Evolutionary conservation across 2,329 filamentous ascomycete species (phyloP), one percentile per base, ranked within the genome.

Genomic region (Curvularia verruculosa): DNA sequence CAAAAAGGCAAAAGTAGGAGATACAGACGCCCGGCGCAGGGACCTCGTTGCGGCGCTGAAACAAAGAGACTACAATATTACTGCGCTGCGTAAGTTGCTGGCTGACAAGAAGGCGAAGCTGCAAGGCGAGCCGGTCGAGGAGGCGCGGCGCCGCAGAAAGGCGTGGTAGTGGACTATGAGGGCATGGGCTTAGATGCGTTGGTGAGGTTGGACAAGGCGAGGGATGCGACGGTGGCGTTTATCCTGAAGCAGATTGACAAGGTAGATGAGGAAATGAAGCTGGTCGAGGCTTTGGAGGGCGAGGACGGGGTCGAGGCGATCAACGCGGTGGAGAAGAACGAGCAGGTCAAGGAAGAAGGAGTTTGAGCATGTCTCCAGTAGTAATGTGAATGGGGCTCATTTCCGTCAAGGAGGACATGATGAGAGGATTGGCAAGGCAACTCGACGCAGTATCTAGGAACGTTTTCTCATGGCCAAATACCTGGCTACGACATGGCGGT

Each of bases 171-270:
- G 15, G 75, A 81, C 15, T 85, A 84, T 64, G 63, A 61, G 4
- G 61, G 50, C 18, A 77, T 82, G 78, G 60, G 70, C 1, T 54
- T 81, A 34, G 75, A 78, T 39, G 71, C 74, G 2, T 61, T 83
- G 41, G 68, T 63, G 48, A 75, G 72, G 44, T 63, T 82, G 26
- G 80, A 82, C 45, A 83, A 80, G 60, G 83, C 82, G 19, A 73
- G 82, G 45, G 83, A 85, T 71, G 80, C 80, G 7, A 84, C 81
- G 0, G 78, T 84, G 57, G 72, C 77, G 1, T 84, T 82, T 57
- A 73, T 85, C 40, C 65, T 85, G 52, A 82, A 81, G 64, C 74
- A 83, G 56, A 82, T 85, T 56, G 81, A 84, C 58, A 79, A 81
- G 50, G 76, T 78, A 1, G 83, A 85, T 54, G 73, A 74, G 58